Base-by-base conservation (phyloP, 2,329 filamentous ascomycete genomes). In the Sporothrix humicola region DNA sequence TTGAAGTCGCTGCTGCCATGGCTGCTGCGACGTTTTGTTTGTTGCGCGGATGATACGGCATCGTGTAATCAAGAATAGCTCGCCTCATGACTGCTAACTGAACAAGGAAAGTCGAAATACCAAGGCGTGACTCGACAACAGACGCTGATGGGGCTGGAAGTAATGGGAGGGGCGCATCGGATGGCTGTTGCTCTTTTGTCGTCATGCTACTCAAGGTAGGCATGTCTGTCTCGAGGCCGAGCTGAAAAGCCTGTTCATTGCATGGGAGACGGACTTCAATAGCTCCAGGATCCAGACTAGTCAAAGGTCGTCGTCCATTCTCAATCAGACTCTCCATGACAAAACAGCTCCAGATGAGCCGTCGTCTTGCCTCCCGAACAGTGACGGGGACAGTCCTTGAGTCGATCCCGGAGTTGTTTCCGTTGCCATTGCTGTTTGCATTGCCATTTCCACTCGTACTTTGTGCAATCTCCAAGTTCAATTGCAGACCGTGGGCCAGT, bases 241-340 rank as follows among this genome's bases (percentile, higher is more conserved):
- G 44, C 42, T 50, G 71, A 8, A 73, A 73, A 6, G 71, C 59
- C 63, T 66, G 71, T 52, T 73, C 71, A 61, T 69, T 66, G 52
- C 71, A 73, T 4, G 71, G 71, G 3, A 73, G 50, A 15, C 59
- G 26, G 10, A 69, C 71, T 26, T 69, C 61, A 10, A 73, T 56
- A 1, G 61, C 46, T 6, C 46, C 37, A 2, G 31, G 50, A 20
- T 69, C 63, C 20, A 73, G 54, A 50, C 50, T 69, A 1, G 46
- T 42, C 61, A 73, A 37, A 7, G 71, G 59, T 2, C 71, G 44
- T 7, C 71, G 71, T 2, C 71, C 71, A 20, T 61, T 65, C 50
- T 72, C 71, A 23, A 72, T 72, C 61, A 72, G 23, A 50, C 56
- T 65, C 71, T 72, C 71, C 71, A 72, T 72, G n/a, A 72, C 71